Percentiles rank a stretch among this genome's conserved stretches.
Evolutionary conservation across 2,329 filamentous ascomycete genomes (phyloP).

Genomic region (Paramyrothecium sp.): DNA sequence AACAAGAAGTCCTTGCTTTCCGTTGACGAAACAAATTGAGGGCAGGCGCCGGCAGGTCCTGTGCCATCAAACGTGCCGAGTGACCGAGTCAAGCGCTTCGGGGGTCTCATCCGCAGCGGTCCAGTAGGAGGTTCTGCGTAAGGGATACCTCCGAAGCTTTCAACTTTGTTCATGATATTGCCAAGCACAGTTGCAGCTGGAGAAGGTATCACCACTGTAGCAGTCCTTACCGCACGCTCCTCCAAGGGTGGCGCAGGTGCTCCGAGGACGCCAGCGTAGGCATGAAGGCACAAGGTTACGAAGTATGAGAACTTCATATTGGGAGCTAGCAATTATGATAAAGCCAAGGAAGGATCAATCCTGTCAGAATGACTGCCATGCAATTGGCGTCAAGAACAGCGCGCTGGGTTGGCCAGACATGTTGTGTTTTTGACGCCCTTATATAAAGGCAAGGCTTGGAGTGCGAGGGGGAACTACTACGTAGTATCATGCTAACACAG

Average conservation of each 20-base stretch:
- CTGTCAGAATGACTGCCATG: too few relatives aligned
- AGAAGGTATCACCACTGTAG: conserved; percentile 14
- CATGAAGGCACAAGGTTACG: not conserved
- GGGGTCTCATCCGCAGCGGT: conserved; percentile 57
- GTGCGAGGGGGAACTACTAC: too few relatives aligned
- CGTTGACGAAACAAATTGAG: conserved; percentile 55
- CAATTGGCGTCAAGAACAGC: too few relatives aligned
- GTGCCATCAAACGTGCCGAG: conserved; percentile 54
- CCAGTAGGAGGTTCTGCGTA: conserved; percentile 61
- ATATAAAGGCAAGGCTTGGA: too few relatives aligned
- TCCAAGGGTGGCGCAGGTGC: conserved; percentile 27
- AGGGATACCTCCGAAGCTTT: conserved; percentile 62
- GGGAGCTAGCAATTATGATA: not conserved
- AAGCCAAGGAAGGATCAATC: too few relatives aligned
- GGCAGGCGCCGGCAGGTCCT: conserved; percentile 48
- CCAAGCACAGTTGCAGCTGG: conserved; percentile 17
- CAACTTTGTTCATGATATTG: conserved; percentile 32
- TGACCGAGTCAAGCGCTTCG: conserved; percentile 45
- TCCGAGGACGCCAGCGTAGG: not conserved
- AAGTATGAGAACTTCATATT: not conserved
- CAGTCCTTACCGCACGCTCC: conserved; percentile 33
- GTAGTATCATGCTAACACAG: too few relatives aligned
- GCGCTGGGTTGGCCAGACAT: too few relatives aligned
- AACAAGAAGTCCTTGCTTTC: conserved; percentile 28
- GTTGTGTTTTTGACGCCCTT: too few relatives aligned